phyloP scores from a whole-genome alignment of 305 asterid genomes.

The Fraxinus latifolia region DNA sequence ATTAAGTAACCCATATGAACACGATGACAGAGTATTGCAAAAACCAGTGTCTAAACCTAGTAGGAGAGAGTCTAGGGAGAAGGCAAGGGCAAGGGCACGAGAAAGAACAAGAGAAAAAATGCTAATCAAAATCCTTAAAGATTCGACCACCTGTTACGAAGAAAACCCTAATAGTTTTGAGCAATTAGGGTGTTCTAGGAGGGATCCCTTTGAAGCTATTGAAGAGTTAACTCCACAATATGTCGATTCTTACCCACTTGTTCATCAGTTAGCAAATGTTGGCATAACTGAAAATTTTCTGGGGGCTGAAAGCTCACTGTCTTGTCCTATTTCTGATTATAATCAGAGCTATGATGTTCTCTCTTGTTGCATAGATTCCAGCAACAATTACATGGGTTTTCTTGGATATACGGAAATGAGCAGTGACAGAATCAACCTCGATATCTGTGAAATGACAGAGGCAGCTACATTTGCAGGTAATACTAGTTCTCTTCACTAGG shows the following conservation, averaged over 20 bases:
- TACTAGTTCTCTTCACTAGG: conserved; percentile 23
- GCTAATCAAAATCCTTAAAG: conserved; percentile 29
- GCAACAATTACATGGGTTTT: conserved; percentile 35
- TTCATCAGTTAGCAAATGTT: conserved; percentile 27
- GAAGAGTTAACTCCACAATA: conserved; percentile 25
- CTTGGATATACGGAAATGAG: conserved; percentile 43
- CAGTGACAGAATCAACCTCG: conserved; percentile 25
- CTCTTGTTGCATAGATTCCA: conserved; percentile 21
- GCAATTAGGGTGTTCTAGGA: conserved; percentile 26
- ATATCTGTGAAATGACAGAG: conserved; percentile 17
- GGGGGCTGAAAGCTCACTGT: conserved; percentile 27
- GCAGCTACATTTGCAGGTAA: conserved; percentile 32
- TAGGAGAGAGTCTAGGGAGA: conserved; percentile 42
- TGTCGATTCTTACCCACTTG: conserved; percentile 10
- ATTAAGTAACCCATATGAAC: neutral
- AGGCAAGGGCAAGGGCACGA: conserved; percentile 56
- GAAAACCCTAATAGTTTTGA: conserved; percentile 27
- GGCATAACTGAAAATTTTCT: conserved; percentile 44
- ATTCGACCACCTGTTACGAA: neutral
- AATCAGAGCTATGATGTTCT: neutral
- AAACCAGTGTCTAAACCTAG: conserved; percentile 2
- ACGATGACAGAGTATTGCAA: neutral
- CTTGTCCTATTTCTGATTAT: conserved; percentile 19
- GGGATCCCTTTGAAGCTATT: conserved; percentile 23
- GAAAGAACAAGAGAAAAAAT: conserved; percentile 49